Evolutionary conservation across 2,329 filamentous ascomycete genomes (phyloP), one percentile per base, ranked within the genome.

Genomic region (Cladosporium sp.): DNA sequence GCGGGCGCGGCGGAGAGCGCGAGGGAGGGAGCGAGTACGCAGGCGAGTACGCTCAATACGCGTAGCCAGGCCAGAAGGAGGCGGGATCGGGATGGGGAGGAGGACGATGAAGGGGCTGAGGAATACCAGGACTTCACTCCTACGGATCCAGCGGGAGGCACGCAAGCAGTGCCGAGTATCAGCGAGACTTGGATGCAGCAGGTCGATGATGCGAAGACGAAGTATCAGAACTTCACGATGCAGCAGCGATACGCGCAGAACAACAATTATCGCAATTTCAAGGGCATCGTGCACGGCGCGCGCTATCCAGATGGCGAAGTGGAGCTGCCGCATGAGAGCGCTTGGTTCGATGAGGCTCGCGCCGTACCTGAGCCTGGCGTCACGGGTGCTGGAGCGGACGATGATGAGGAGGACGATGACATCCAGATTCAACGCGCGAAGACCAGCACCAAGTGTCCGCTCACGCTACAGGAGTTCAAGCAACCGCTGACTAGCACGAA

Each of bases 371-470:
- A 68, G 2, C 70, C 71, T 14, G 73, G 73, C 9, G 63, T 72
- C 22, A 73, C 72, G 2, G 60, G 43, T 4, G 54, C 58, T 8
- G 69, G 66, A 52, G 65, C 63, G 3, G 70, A 61, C 1, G 70
- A 61, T 1, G 74, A 69, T 2, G 75, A 77, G 1, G 81, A 80
- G 4, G 77, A 77, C 13, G 84, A 86, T 51, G 87, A 91, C 40
- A 74, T 91, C 19, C 78, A 84, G 1, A 78, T 91, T 31, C 77
- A 80, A 28, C 75, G 80, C 45, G 82, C 83, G 56, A 79, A 77
- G 4, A 75, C 83, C 49, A 85, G 81, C 66, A 79, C 85, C 32
- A 84, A 81, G 60, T 91, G 87, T 62, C 85, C 86, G 0, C 67
- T 91, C 16, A 86, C 85, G 0, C 72, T 89, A 58, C 73, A 74